Evolutionary conservation across 345 rosid species (phyloP).

Genomic region (Bruguiera parviflora): DNA sequence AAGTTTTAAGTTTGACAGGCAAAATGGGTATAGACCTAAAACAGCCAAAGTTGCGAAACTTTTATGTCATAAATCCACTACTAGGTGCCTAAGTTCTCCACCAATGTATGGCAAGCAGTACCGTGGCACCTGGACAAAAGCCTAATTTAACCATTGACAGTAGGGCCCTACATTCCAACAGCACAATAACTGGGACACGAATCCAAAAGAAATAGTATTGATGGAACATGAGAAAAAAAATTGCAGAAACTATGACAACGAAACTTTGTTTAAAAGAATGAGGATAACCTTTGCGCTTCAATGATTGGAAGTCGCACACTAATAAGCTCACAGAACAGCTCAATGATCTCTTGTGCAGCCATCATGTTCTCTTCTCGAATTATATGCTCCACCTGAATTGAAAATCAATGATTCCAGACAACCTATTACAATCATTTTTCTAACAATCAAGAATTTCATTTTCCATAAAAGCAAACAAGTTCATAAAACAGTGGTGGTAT

Average conservation of each 20-base stretch:
- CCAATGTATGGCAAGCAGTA: no score
- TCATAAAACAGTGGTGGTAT: not conserved
- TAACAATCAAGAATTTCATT: no score
- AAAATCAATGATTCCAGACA: not conserved
- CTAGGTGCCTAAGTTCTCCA: not conserved
- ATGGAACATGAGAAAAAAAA: no score
- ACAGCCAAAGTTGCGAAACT: not conserved
- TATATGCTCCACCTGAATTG: constrained; percentile 82
- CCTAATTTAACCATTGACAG: not conserved
- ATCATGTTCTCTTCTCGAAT: constrained; percentile 96
- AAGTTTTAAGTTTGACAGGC: not conserved
- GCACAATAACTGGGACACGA: not conserved
- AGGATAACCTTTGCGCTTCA: constrained; percentile 72
- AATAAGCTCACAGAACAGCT: constrained; percentile 81
- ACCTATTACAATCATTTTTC: no score
- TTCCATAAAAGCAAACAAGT: no score
- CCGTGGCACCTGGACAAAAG: no score
- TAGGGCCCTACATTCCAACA: not conserved
- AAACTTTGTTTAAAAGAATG: no score
- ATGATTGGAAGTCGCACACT: constrained; percentile 91
- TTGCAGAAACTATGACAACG: no score
- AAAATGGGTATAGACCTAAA: not conserved
- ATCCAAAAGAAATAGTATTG: not conserved
- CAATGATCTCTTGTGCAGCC: constrained; percentile 97
- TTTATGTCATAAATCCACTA: not conserved